Evolutionary conservation across 805 yeast species (phyloP).

Genomic region (Suhomyces pyralidae): DNA sequence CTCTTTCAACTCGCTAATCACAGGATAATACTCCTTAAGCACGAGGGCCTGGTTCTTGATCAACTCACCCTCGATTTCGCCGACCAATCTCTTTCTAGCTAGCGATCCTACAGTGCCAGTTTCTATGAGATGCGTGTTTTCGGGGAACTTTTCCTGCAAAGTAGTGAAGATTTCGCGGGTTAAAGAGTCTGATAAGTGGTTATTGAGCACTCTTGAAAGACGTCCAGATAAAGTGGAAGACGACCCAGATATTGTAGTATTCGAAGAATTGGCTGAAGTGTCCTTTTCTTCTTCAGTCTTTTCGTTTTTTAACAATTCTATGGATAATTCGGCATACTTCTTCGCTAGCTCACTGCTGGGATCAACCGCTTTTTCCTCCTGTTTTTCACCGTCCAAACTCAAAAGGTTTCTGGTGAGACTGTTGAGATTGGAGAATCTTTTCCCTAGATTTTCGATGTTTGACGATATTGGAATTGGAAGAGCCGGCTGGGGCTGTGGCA

Average conservation of each 20-base stretch:
- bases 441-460: constrained; percentile 35
- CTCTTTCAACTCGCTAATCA: constrained; percentile 23
- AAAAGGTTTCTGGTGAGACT: constrained; percentile 29
- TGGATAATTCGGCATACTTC: constrained; percentile 48
- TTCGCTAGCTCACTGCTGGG: constrained; percentile 28
- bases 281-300: neutral
- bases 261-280: constrained; percentile 1
- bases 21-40: constrained; percentile 33
- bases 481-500: constrained; percentile 37
- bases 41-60: constrained; percentile 47
- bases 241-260: no score
- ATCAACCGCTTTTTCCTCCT: neutral
- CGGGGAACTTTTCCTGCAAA: constrained; percentile 29
- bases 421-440: constrained; percentile 32
- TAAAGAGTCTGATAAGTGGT: constrained; percentile 33
- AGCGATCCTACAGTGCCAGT: constrained; percentile 56
- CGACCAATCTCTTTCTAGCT: constrained; percentile 56
- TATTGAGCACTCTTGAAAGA: constrained; percentile 48
- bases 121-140: constrained; percentile 37
- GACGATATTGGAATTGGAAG: constrained; percentile 40
- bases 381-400: constrained; percentile 17
- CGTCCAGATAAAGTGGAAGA: constrained; percentile 34
- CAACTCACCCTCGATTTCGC: constrained; percentile 59
- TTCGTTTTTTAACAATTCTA: constrained; percentile 31
- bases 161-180: constrained; percentile 32